These are phyloP conservation scores for Rhinocladiella mackenziei DNA, from an alignment of 2,329 filamentous ascomycete species.

Conservation along the genomic window DNA sequence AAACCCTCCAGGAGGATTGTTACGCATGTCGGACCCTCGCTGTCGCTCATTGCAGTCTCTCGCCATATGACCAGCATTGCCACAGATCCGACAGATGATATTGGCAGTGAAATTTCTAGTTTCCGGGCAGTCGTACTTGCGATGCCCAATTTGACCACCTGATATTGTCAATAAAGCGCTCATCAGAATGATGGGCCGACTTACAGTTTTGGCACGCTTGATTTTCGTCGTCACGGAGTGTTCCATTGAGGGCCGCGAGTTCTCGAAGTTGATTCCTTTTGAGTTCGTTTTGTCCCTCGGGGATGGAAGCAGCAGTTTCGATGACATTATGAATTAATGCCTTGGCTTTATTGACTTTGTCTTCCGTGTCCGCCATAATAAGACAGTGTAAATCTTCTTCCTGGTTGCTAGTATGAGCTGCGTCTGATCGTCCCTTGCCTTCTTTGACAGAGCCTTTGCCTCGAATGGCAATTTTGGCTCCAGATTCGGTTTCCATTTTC, in stretches of 20 bases:
- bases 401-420: conserved; percentile 98
- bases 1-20: conserved; percentile 55
- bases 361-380: conserved; percentile 99
- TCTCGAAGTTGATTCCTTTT: conserved; percentile 98
- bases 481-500: conserved; percentile 98
- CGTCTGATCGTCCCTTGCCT: conserved; percentile 97
- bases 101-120: conserved; percentile 98
- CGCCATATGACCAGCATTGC: conserved; percentile 97
- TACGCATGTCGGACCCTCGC: conserved; percentile 87
- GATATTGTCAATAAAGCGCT: conserved; percentile 4
- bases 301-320: conserved; percentile 96
- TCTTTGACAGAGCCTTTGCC: conserved; percentile 99
- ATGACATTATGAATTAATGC: conserved; percentile 98
- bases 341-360: conserved; percentile 99
- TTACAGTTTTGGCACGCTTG: conserved; percentile 96
- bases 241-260: conserved; percentile 96
- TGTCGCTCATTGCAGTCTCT: conserved; percentile 94
- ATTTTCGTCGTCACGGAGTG: conserved; percentile 96
- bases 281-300: conserved; percentile 96
- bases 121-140: conserved; percentile 98
- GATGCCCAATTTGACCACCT: conserved; percentile 92
- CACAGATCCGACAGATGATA: conserved; percentile 97
- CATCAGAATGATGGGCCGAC: conserved; percentile 28
- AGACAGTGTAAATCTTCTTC: conserved; percentile 98
- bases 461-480: conserved; percentile 97